Evolutionary conservation across 306 rosid genomes (phyloP), one percentile per base, ranked within the genome.

Genomic region (Erythrophleum fordii): DNA sequence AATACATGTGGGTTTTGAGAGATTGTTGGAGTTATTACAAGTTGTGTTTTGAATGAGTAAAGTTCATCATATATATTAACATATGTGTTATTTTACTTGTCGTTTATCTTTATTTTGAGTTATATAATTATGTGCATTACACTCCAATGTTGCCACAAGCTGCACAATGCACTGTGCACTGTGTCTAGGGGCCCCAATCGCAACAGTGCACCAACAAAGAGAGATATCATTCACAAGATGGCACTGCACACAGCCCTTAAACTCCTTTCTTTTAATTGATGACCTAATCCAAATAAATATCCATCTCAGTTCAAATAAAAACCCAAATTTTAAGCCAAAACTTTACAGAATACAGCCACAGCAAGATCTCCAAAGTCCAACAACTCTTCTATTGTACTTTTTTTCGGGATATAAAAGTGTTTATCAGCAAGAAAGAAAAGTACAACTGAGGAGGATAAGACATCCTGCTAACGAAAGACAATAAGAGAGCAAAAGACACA

Each of bases 401-500:
- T 26, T 61, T 29, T 61, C 18, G 12, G 0, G 7, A 61, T 29
- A 61, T 5, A 35, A 29, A 13, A 64, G 20, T 35, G 70, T 64
- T 46, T 16, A 34, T 64, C 18, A 18, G 14, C 18, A 62, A 62
- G 22, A 62, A 13, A 11, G 37, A 62, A 44, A 18, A 62, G n/a
- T 17, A 16, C 17, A 10, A 62, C 17, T 29, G 69, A 62, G 22
- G 23, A 62, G 70, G 26, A 64, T n/a, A 4, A 35, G 48, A 35
- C 26, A 65, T 65, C 28, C 8, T 5, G 29, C 72, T 10, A 65
- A 65, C 7, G 28, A 35, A 66, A 37, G 17, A n/a, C 42, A 66
- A 37, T 2, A 35, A 37, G 28, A 37, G 49, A 66, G 48, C 23
- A 69, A 45, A 25, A 69, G 74, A 49, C 73, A 68, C 72, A 67